phyloP scores from a whole-genome alignment of 768 basidiomycete species.

The Russula olivacea region DNA sequence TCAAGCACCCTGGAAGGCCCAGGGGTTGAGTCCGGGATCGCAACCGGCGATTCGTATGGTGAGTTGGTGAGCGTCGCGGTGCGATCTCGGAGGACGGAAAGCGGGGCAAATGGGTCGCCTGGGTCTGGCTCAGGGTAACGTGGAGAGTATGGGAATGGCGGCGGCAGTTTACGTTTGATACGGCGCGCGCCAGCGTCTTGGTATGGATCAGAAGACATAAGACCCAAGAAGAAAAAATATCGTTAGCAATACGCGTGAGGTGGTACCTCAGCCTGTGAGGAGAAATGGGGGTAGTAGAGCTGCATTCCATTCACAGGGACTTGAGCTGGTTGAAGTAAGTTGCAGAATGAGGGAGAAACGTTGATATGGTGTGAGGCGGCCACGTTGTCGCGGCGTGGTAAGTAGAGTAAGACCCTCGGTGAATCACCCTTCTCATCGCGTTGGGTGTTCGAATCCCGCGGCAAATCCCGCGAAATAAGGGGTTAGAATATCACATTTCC shows the following conservation, averaged over 20 bases:
- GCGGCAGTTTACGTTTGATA: constrained; percentile 55
- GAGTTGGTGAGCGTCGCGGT: constrained; percentile 17
- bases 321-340: constrained; percentile 18
- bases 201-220: constrained; percentile 8
- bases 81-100: constrained; percentile 57
- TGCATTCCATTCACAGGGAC: constrained; percentile 1
- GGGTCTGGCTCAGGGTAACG: constrained; percentile 67
- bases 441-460: not conserved
- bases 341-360: constrained; percentile 16
- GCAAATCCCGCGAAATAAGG: constrained; percentile 4
- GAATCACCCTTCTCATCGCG: constrained; percentile 14
- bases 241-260: not conserved
- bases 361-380: constrained; percentile 16
- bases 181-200: constrained; percentile 12
- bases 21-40: constrained; percentile 1
- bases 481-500: not conserved
- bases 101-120: constrained; percentile 61
- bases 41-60: constrained; percentile 8
- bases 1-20: constrained; percentile 14
- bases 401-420: constrained; percentile 6
- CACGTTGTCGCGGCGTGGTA: constrained; percentile 19
- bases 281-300: not conserved
- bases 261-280: not conserved
- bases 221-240: not conserved
- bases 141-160: constrained; percentile 43